Conservation (phyloP, 495 filamentous ascomycete genomes). For the Hyphodiscus hymeniophilus region DNA sequence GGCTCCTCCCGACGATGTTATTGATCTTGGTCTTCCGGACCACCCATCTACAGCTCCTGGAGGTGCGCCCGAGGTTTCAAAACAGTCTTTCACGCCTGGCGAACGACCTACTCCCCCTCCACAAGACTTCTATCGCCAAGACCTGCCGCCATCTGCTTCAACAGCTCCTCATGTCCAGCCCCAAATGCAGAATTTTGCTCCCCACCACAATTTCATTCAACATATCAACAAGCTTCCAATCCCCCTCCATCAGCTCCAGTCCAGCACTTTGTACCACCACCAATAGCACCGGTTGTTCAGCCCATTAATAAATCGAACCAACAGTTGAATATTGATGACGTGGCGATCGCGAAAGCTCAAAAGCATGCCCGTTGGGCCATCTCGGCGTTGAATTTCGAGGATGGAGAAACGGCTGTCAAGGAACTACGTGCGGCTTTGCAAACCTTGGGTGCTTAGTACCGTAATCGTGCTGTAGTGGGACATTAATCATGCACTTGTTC, state of each 20-base stretch:
- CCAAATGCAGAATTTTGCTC: background rate
- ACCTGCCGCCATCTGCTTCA: slow-evolving; percentile 8
- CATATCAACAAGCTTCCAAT: background rate
- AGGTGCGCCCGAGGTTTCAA: slow-evolving; percentile 5
- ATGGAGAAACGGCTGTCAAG: slow-evolving; percentile 82
- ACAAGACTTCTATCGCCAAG: slow-evolving; percentile 26
- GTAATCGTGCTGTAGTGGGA: no score
- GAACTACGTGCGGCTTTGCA: slow-evolving; percentile 71
- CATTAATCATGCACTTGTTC: no score
- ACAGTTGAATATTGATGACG: slow-evolving; percentile 52
- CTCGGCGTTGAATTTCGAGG: slow-evolving; percentile 93
- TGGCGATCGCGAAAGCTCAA: slow-evolving; percentile 68
- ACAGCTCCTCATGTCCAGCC: slow-evolving; percentile 12
- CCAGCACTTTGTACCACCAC: background rate
- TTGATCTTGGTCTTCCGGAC: slow-evolving; percentile 21
- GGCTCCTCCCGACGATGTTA: slow-evolving; percentile 16
- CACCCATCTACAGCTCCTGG: slow-evolving; percentile 19
- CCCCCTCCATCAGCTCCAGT: slow-evolving; percentile 10
- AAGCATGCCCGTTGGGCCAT: slow-evolving; percentile 98
- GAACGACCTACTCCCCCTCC: slow-evolving; percentile 11
- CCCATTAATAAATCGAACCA: background rate
- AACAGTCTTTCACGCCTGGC: slow-evolving; percentile 10
- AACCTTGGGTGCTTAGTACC: slow-evolving; percentile 48
- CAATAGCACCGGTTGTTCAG: background rate
- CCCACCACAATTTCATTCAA: background rate